Conservation (phyloP, 2,329 filamentous ascomycete genomes). For the Monilinia vaccinii-corymbosi region DNA sequence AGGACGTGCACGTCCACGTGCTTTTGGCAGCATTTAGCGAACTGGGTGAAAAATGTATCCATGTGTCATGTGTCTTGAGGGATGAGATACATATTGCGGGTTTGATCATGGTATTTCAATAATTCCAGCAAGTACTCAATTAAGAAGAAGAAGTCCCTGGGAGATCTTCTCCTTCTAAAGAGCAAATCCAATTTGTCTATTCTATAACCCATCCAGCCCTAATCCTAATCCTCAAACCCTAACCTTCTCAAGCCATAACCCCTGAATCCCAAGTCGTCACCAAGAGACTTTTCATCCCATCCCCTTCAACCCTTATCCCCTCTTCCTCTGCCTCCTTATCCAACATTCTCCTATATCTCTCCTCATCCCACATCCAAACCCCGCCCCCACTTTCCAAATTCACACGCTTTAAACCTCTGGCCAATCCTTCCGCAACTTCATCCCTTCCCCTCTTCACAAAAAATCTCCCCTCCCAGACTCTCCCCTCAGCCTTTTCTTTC, state of each 20-base stretch:
- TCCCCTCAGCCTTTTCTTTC: slow-evolving; percentile 62
- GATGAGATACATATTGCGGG: too few species aligned
- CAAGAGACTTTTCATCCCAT: slow-evolving; percentile 17
- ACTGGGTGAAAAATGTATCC: too few species aligned
- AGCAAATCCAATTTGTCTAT: not conserved
- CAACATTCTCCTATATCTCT: slow-evolving; percentile 18
- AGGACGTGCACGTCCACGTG: not conserved
- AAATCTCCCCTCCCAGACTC: slow-evolving; percentile 73
- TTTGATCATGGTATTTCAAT: not conserved
- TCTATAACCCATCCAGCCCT: not conserved
- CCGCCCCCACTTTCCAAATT: slow-evolving; percentile 24
- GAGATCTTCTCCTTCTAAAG: not conserved
- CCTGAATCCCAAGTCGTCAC: slow-evolving; percentile 22
- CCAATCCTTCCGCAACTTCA: slow-evolving; percentile 34
- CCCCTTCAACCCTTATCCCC: not conserved
- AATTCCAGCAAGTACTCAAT: too few species aligned
- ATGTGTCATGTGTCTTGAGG: too few species aligned
- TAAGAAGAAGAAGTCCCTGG: too few species aligned
- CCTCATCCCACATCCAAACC: slow-evolving; percentile 26
- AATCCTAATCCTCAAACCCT: not conserved
- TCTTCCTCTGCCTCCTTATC: slow-evolving; percentile 12
- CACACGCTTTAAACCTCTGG: slow-evolving; percentile 14
- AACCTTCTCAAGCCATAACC: slow-evolving; percentile 9
- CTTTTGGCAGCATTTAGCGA: too few species aligned
- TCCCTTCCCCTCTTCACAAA: slow-evolving; percentile 49